Conservation (phyloP, 2,329 filamentous ascomycete genomes). For the Boeremia lycopersici region DNA sequence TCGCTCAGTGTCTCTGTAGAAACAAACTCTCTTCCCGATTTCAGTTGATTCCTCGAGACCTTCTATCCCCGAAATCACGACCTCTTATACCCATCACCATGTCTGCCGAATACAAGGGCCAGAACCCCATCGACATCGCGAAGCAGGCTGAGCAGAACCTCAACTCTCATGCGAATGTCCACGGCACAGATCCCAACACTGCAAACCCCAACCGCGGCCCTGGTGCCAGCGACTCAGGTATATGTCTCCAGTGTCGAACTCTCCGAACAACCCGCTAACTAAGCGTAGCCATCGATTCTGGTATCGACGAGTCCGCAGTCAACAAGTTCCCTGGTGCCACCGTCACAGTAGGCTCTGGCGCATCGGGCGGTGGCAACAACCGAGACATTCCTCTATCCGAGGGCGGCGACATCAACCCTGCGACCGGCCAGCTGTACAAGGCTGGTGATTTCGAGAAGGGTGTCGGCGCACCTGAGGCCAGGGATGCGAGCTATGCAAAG, state of each 20-base stretch:
- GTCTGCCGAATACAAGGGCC: conserved; percentile 51
- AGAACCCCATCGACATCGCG: conserved; percentile 53
- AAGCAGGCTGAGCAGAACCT: conserved; percentile 57
- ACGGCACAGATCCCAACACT: conserved; percentile 39
- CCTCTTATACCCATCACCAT: conserved; percentile 35
- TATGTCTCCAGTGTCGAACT: conserved; percentile 3
- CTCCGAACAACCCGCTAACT: background rate
- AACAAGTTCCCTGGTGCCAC: conserved; percentile 53
- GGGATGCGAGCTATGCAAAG: conserved; percentile 46
- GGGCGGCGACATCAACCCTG: conserved; percentile 52
- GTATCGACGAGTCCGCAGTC: conserved; percentile 51
- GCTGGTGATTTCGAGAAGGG: conserved; percentile 56
- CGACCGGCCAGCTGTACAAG: conserved; percentile 53
- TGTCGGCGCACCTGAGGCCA: conserved; percentile 55
- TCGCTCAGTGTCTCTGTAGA: background rate
- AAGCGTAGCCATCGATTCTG: conserved; percentile 52
- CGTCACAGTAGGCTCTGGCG: conserved; percentile 52
- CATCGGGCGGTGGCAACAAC: conserved; percentile 54
- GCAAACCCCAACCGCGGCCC: conserved; percentile 6
- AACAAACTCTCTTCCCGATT: background rate
- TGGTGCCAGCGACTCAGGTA: conserved; percentile 48
- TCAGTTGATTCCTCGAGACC: background rate
- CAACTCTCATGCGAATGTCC: conserved; percentile 51
- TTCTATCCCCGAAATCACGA: background rate
- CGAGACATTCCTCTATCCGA: conserved; percentile 55